Base-by-base conservation (phyloP, 2,329 filamentous ascomycete genomes). In the Didymosphaeria variabile region DNA sequence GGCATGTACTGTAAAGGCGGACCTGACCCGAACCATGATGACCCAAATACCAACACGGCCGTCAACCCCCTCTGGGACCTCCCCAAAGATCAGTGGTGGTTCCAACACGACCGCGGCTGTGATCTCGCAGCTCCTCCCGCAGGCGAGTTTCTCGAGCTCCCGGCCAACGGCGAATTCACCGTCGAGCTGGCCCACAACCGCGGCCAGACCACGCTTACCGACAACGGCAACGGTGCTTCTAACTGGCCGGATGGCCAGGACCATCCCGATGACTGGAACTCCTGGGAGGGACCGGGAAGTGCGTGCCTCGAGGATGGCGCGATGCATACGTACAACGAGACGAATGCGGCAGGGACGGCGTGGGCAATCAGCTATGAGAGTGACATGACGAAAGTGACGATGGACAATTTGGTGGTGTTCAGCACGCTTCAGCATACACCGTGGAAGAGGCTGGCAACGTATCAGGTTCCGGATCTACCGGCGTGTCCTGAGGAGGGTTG, bases 361-460 rank as follows among this genome's bases (percentile, higher is more conserved):
- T 84, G 79, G 67, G 84, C 83, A 0, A 86, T 86, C 55, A 82
- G 80, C 26, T 85, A 86, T 62, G 73, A 83, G 59, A 77, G 75
- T 8, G 79, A 85, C n/a, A 67, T 84, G 21, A 68, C 70, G 46
- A 75, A 80, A 31, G 82, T 85, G 3, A 83, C 78, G 3, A 80
- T 84, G 74, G 81, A 84, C 49, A 85, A 85, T 64, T 73, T 85
- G n/a, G 82, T 81, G 2, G 82, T 86, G 4, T 85, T 86, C 61
- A 80, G 79, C 0, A 81, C 84, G 15, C 44, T 67, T 13, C 58
- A 65, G 29, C 77, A 77, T 58, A 79, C 77, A 1, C 77, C 77
- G 1, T 79, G 78, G 77, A 75, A 79, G 58, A 70, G 77, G n/a
- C 32, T 76, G 9, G 76, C 79, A 0, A 76, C 72, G 13, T 81